Evolutionary conservation across 176 grass and related monocot genomes (phyloP).

Genomic region (Areca catechu): DNA sequence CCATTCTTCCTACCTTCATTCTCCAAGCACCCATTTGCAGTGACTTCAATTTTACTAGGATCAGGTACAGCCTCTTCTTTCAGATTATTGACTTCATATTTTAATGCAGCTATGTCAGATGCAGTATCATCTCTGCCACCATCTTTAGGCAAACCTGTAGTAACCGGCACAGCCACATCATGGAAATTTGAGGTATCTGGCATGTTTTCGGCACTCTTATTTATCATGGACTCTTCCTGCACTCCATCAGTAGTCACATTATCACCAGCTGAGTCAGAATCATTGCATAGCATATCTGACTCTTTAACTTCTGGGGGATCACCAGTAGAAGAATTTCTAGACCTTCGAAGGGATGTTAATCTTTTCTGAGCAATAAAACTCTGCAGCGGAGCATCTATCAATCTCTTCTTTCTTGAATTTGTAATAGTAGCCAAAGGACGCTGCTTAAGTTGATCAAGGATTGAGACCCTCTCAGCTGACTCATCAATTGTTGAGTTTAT

Average conservation of each 20-base stretch:
- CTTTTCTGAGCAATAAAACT: constrained; percentile 18
- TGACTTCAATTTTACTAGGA: constrained; percentile 29
- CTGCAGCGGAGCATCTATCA: constrained; percentile 23
- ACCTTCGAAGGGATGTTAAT: constrained; percentile 17
- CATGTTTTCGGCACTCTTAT: constrained; percentile 20
- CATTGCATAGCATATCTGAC: constrained; percentile 20
- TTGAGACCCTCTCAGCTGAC: constrained; percentile 49
- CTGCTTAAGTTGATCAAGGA: constrained; percentile 61
- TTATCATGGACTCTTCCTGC: constrained; percentile 15
- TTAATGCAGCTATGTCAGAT: constrained; percentile 20
- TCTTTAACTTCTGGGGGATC: constrained; percentile 23
- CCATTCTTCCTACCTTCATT: constrained; percentile 40
- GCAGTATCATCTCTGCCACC: constrained; percentile 8
- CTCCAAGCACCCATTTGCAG: constrained; percentile 27
- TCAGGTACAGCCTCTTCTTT: constrained; percentile 19
- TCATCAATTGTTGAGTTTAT: constrained; percentile 41
- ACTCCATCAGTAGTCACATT: constrained; percentile 26
- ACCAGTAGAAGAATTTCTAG: constrained; percentile 34
- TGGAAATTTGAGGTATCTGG: constrained; percentile 7
- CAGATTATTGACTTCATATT: constrained; percentile 18
- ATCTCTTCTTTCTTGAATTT: constrained; percentile 42
- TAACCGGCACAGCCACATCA: constrained; percentile 17
- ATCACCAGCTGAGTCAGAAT: constrained; percentile 26
- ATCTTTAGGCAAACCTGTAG: constrained; percentile 19
- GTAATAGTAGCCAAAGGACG: constrained; percentile 35